Base-by-base conservation (phyloP, 345 rosid genomes). In the Eucalyptus paniculata region DNA sequence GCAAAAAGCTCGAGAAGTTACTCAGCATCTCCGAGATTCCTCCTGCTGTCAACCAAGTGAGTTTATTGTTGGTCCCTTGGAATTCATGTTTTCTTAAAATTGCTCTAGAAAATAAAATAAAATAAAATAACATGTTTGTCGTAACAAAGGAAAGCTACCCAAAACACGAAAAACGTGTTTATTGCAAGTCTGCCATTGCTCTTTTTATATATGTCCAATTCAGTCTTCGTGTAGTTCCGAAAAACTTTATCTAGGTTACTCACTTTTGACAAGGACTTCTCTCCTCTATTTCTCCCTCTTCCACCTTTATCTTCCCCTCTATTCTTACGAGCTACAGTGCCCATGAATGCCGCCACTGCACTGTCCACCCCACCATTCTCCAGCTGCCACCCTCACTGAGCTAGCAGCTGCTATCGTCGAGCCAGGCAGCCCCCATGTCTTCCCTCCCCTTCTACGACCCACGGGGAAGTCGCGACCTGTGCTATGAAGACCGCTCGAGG, bases 11-110 rank as follows among this genome's bases (percentile, higher is more conserved):
- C 26, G 86, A 90, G 40, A 69, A 21, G 32, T 51, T 94, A 30
- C 91, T 94, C 16, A 58, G 90, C 47, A 50, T 56, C 1, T 91
- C 93, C 49, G 88, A 54, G 54, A 93, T 93, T n/a, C 92, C 92
- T 47, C 95, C 94, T 9, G 88, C 88, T 9, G 93, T 93, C 13
- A 92, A 93, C 87, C 95, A 94, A 87, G 94, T 90, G 26, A 40
- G 30, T 86, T 77, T 10, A 37, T 21, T 37, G 15, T 34, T 72
- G 44, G 12, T 16, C 32, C 86, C 19, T 10, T 0, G 19, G 23
- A 26, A 11, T 15, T 47, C n/a, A 9, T n/a, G 2, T 16, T 60
- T 23, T n/a, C 50, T 15, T 60, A 32, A 58, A 30, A 87, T 77
- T 77, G 83, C 83, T 77, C 5, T 77, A 21, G 45, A 19, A 32